Base-by-base conservation (phyloP, 768 basidiomycete species). In the Calocybe cyanea region DNA sequence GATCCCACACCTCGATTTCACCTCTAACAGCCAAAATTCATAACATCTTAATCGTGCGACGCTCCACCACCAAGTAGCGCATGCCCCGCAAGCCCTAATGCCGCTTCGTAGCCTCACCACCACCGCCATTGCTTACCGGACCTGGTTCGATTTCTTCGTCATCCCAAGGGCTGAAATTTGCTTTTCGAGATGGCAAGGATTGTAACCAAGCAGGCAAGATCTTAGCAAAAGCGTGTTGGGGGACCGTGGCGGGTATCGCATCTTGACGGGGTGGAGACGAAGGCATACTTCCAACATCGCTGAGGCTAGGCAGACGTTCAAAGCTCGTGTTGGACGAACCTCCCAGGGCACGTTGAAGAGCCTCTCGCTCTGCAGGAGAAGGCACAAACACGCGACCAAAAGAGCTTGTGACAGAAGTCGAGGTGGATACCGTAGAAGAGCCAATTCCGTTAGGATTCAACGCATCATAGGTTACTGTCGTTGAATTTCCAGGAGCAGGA, bases 361-460 rank as follows among this genome's bases (percentile, higher is more conserved):
- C 89, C 64, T 90, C 85, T 34, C 90, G 86, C 72, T 93, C 90
- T 51, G 83, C 88, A 43, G 84, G 86, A 51, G 89, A 92, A 24
- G 89, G 90, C 28, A 87, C 89, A 63, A 93, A 93, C 14, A 89
- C 90, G 57, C 86, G 87, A 46, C 88, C 70, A 17, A 81, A 64
- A 23, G 75, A 76, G 37, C 65, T 71, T 38, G 60, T 75, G 8
- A 74, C 70, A 3, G 79, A 73, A 2, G 73, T 59, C 0, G 71
- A 54, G 1, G 68, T 60, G 3, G 72, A 49, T 35, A 67, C 51
- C 38, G 63, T 50, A 41, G 56, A 59, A 13, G 65, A 52, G 33
- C 67, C 68, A 10, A 77, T 64, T n/a, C 82, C 79, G 34, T 73
- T 81, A 14, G 83, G 81, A 55, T 83, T 82, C 28, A 84, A 66